These are phyloP conservation scores for Nakazawaea ernobii DNA, from an alignment of 805 yeast genomes.

Conservation along the genomic window DNA sequence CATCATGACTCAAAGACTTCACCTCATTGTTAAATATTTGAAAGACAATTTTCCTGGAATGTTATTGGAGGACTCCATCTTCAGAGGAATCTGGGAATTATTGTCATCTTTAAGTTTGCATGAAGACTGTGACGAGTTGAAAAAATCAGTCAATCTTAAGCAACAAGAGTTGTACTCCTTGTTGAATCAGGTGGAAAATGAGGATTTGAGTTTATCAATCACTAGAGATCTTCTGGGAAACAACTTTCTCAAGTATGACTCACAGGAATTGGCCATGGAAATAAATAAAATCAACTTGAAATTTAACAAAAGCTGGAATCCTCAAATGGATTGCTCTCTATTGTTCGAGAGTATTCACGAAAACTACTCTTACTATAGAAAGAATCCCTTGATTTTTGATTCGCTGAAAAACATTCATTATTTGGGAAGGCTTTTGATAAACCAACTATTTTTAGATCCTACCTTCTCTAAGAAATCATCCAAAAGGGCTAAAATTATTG, in stretches of 20 bases:
- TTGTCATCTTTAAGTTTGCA: constrained; percentile 45
- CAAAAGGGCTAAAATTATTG: constrained; percentile 58
- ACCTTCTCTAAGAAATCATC: constrained; percentile 26
- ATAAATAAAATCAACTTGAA: constrained; percentile 62
- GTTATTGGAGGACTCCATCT: constrained; percentile 56
- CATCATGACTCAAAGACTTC: constrained; percentile 44
- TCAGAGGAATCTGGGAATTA: constrained; percentile 50
- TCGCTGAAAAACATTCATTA: constrained; percentile 65
- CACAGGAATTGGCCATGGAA: constrained; percentile 52
- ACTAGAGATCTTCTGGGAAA: constrained; percentile 24
- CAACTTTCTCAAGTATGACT: constrained; percentile 48
- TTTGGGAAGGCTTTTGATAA: constrained; percentile 61
- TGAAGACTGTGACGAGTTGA: constrained; percentile 46
- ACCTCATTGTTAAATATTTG: constrained; percentile 49
- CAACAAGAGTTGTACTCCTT: constrained; percentile 40
- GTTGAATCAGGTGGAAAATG: constrained; percentile 21
- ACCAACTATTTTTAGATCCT: constrained; percentile 62
- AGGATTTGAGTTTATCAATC: neutral
- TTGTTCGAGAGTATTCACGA: constrained; percentile 50
- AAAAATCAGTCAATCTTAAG: constrained; percentile 42
- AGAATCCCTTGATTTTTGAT: constrained; percentile 76
- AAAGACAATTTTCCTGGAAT: constrained; percentile 61
- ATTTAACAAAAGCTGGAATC: constrained; percentile 70
- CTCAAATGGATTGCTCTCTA: constrained; percentile 71
- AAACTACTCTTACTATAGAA: constrained; percentile 38